Percentiles rank a stretch among this genome's conserved stretches.
Evolutionary conservation across 169 alveolate genomes (phyloP).

Genomic region (Cryptosporidium bovis): DNA sequence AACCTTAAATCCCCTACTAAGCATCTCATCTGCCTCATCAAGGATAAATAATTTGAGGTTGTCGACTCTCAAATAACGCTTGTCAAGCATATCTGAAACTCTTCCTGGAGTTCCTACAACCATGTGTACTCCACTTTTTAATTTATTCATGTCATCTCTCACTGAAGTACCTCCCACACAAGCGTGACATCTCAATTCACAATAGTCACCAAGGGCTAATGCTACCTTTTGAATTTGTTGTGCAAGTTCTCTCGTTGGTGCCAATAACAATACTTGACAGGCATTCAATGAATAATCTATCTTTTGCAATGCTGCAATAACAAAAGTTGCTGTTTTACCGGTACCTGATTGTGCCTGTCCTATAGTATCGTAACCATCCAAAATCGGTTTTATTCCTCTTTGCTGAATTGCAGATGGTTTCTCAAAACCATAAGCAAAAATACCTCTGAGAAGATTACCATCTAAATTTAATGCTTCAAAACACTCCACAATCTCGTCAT

Average conservation of each 20-base stretch:
- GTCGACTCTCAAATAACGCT: slow-evolving; percentile 89
- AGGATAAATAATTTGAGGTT: slow-evolving; percentile 93
- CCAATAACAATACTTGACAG: slow-evolving; percentile 95
- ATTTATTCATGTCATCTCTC: slow-evolving; percentile 95
- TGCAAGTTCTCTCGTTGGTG: slow-evolving; percentile 99
- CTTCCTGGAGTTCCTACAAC: slow-evolving; percentile 99
- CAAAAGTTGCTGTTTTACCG: slow-evolving; percentile 99
- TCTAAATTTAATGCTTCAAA: slow-evolving; percentile 95
- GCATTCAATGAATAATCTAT: slow-evolving; percentile 91
- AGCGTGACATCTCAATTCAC: slow-evolving; percentile 92
- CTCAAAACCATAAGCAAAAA: slow-evolving; percentile 98
- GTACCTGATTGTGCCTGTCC: slow-evolving; percentile 99
- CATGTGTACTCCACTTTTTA: slow-evolving; percentile 97
- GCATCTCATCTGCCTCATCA: slow-evolving; percentile 99
- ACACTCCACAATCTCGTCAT: slow-evolving; percentile 94
- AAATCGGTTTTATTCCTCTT: slow-evolving; percentile 98
- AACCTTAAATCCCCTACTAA: slow-evolving; percentile 97
- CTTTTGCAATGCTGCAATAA: slow-evolving; percentile 94
- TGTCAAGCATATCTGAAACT: slow-evolving; percentile 96
- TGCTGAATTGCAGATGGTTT: slow-evolving; percentile 99
- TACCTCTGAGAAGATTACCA: slow-evolving; percentile 95
- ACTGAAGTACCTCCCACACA: slow-evolving; percentile 99
- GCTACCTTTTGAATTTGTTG: slow-evolving; percentile 95
- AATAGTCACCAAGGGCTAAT: slow-evolving; percentile 91
- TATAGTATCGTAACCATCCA: slow-evolving; percentile 97